Percentiles rank a stretch among this genome's conserved stretches.
These are phyloP conservation scores for Mycena vitilis DNA, from an alignment of 768 basidiomycete species.

Conservation along the genomic window DNA sequence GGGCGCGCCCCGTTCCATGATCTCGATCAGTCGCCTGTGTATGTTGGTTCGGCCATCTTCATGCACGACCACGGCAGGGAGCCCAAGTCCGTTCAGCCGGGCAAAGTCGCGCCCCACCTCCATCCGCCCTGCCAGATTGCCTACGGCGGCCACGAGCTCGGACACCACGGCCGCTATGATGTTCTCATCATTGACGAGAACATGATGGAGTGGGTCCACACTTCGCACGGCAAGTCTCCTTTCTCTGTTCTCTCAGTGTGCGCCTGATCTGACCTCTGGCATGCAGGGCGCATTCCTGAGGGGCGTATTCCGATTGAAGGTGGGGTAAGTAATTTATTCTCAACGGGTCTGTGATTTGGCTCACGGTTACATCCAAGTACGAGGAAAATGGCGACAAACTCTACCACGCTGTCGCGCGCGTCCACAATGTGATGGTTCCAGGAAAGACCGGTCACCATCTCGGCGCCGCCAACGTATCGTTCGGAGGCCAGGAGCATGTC, in stretches of 20 bases:
- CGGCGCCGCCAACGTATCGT: slow-evolving; percentile 55
- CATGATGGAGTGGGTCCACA: slow-evolving; percentile 80
- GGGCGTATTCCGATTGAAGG: slow-evolving; percentile 23
- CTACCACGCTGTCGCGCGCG: slow-evolving; percentile 12
- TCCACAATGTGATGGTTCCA: slow-evolving; percentile 17
- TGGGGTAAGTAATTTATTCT: slow-evolving; percentile 8
- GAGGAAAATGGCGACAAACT: slow-evolving; percentile 26
- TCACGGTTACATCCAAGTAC: slow-evolving; percentile 6
- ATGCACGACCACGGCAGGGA: slow-evolving; percentile 29
- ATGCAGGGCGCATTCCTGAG: slow-evolving; percentile 46
- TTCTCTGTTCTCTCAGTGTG: too few relatives aligned
- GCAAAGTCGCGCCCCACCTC: slow-evolving; percentile 71
- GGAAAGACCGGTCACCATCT: slow-evolving; percentile 26
- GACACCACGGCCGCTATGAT: slow-evolving; percentile 78
- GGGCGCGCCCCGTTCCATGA: slow-evolving; percentile 68
- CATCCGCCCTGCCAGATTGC: slow-evolving; percentile 63
- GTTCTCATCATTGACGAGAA: slow-evolving; percentile 73
- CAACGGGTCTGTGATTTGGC: neutral
- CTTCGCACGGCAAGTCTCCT: slow-evolving; percentile 62
- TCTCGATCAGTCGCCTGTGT: slow-evolving; percentile 70
- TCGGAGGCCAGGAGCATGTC: slow-evolving; percentile 55
- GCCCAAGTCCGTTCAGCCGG: slow-evolving; percentile 76
- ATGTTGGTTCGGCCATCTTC: slow-evolving; percentile 79
- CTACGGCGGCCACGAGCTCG: slow-evolving; percentile 66
- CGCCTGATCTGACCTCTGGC: neutral